Percentiles rank a stretch among this genome's conserved stretches.
These are phyloP conservation scores for Trichosporon faecale DNA, from an alignment of 1,284 basidiomycete genomes.

Conservation along the genomic window DNA sequence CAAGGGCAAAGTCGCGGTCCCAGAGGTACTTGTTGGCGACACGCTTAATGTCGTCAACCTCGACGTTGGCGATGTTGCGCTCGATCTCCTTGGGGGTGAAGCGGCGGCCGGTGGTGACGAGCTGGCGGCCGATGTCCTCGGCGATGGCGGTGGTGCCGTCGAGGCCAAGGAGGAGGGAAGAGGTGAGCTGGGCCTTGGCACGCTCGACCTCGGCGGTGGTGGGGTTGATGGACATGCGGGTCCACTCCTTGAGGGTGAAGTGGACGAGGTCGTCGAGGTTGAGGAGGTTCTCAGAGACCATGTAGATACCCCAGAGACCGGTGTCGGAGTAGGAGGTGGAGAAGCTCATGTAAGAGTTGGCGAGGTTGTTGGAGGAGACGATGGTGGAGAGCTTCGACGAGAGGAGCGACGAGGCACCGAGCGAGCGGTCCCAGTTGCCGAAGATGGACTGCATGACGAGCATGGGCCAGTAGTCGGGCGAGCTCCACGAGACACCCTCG, in stretches of 20 bases:
- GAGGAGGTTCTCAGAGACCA: constrained; percentile 86
- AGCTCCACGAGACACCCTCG: constrained; percentile 96
- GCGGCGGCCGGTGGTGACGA: constrained; percentile 87
- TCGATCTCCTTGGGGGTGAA: constrained; percentile 93
- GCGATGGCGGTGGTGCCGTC: constrained; percentile 96
- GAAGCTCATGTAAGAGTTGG: constrained; percentile 99
- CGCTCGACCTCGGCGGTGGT: constrained; percentile 86
- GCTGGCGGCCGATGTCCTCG: constrained; percentile 96
- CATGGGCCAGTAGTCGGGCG: constrained; percentile 99
- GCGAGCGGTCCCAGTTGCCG: constrained; percentile 98
- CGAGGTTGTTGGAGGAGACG: constrained; percentile 89
- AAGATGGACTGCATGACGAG: constrained; percentile 97
- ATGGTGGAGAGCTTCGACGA: constrained; percentile 90
- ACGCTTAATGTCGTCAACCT: constrained; percentile 81
- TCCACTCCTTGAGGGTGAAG: constrained; percentile 96
- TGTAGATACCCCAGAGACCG: constrained; percentile 98
- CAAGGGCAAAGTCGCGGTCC: constrained; percentile 73
- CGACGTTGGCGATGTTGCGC: constrained; percentile 81
- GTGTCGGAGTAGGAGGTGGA: constrained; percentile 99
- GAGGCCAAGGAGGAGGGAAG: constrained; percentile 80
- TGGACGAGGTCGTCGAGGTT: constrained; percentile 93
- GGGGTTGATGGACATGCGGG: constrained; percentile 86
- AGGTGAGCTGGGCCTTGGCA: constrained; percentile 97
- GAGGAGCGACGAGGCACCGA: constrained; percentile 84
- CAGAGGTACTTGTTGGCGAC: constrained; percentile 91